phyloP scores from a whole-genome alignment of 371 early-diverging fungal genomes.

The Sporodiniella umbellata region DNA sequence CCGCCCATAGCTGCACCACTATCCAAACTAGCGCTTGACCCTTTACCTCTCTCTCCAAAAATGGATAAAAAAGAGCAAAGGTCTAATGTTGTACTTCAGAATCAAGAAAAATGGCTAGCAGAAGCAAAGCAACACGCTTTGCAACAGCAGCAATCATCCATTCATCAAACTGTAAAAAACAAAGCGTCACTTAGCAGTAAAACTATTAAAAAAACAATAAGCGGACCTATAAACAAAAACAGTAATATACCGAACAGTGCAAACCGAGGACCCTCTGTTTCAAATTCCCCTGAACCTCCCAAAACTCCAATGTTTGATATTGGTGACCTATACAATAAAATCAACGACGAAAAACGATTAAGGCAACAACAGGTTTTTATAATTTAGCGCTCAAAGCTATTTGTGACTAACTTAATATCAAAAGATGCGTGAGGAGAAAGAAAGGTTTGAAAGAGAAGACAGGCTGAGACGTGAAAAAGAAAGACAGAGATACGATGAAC shows the following conservation, averaged over 20 bases:
- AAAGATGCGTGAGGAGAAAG: slow-evolving; percentile 23
- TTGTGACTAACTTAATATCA: neutral
- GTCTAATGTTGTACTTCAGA: slow-evolving; percentile 19
- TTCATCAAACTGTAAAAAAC: neutral
- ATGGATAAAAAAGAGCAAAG: slow-evolving; percentile 13
- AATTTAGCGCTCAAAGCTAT: neutral
- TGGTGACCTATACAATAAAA: slow-evolving; percentile 20
- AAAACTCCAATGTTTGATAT: slow-evolving; percentile 20
- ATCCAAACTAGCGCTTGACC: slow-evolving; percentile 2
- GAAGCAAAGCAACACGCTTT: slow-evolving; percentile 18
- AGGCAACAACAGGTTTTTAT: slow-evolving; percentile 38
- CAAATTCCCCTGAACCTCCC: neutral
- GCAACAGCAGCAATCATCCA: slow-evolving; percentile 1
- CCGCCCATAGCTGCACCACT: neutral
- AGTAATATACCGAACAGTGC: neutral
- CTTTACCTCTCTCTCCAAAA: neutral
- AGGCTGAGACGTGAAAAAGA: slow-evolving; percentile 17
- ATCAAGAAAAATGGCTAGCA: slow-evolving; percentile 36
- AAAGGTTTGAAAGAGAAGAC: slow-evolving; percentile 15
- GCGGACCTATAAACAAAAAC: neutral
- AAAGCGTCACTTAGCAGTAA: neutral
- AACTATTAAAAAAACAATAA: neutral
- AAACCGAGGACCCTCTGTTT: neutral
- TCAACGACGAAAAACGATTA: slow-evolving; percentile 25
- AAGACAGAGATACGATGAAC: slow-evolving; percentile 5